Percentiles rank a stretch among this genome's conserved stretches.
These are phyloP conservation scores for Daldinia sp. DNA, from an alignment of 2,329 filamentous ascomycete species.

Conservation along the genomic window DNA sequence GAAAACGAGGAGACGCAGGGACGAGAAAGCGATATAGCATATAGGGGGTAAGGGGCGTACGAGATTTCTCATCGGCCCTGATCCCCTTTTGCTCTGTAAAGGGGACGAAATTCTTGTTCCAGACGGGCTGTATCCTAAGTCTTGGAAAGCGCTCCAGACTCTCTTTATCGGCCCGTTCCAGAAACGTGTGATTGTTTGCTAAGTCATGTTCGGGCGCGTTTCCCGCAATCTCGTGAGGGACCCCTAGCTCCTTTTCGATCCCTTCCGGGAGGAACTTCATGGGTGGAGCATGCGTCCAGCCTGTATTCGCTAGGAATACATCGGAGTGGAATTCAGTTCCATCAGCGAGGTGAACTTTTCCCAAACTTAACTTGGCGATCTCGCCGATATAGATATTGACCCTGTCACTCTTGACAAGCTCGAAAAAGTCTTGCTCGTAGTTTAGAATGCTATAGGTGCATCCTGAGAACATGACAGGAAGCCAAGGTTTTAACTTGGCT, in stretches of 20 bases:
- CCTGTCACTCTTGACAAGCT: conserved; percentile 64
- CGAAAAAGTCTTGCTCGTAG: conserved; percentile 67
- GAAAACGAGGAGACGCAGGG: background rate
- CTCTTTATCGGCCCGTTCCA: conserved; percentile 58
- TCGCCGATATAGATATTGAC: conserved; percentile 69
- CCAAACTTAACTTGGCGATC: conserved; percentile 60
- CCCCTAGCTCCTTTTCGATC: background rate
- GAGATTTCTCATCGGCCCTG: background rate
- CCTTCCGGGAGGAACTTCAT: background rate
- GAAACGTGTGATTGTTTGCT: conserved; percentile 47
- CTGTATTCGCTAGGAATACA: conserved; percentile 67
- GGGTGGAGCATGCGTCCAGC: conserved; percentile 60
- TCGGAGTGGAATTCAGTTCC: conserved; percentile 58
- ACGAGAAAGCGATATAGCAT: conserved; percentile 1
- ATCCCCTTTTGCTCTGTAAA: conserved; percentile 42
- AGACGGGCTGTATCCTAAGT: conserved; percentile 58
- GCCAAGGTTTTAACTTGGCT: conserved; percentile 67
- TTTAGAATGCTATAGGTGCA: conserved; percentile 71
- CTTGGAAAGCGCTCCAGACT: conserved; percentile 63
- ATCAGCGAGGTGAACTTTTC: conserved; percentile 61
- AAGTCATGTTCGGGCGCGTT: background rate
- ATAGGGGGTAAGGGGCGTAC: background rate
- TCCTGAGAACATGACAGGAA: conserved; percentile 64
- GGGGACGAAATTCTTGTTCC: conserved; percentile 58
- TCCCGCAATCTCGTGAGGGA: background rate